Base-by-base conservation (phyloP, 2,329 filamentous ascomycete genomes). In the Malbranchea zuffiana region DNA sequence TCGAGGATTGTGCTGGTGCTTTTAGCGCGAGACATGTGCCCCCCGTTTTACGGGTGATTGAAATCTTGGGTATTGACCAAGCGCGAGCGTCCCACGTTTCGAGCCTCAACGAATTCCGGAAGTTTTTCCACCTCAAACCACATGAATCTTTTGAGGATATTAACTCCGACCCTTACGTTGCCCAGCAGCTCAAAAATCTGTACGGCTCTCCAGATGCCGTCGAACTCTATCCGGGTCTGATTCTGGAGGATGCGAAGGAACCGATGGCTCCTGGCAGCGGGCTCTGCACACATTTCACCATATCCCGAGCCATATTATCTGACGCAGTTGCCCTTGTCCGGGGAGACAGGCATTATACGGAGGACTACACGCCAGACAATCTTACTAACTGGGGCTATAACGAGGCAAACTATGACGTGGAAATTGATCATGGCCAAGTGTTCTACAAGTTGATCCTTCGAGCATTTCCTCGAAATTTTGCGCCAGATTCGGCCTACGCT, bases 1-100 rank as follows among this genome's bases (percentile, higher is more conserved):
- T 86, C 33, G 79, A 84, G 47, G 80, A 85, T 50, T 71, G 72
- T 11, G 80, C 80, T 0, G 75, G 76, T 4, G 69, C 74, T 0
- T 85, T 83, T 46, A 80, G 80, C 0, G 74, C 74, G 0, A 74
- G 74, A 6, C 80, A 82, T 42, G 78, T 88, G 0, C 84, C 84
- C 0, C 66, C 72, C 5, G 71, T 78, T 15, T 74, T 90, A 71
- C 74, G 76, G 44, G 72, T 77, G 1, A 71, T 90, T 15, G 83
- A 90, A 56, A 80, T 87, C 24, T 62, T 88, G 5, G 83, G 82
- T 19, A 88, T 90, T 37, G 66, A 82, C 24, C 81, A 86, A 44
- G 78, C 80, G 3, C 69, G 84, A 16, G 71, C 73, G 40, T 90
- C 84, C 83, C 41, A 42, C 24, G 25, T 45, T n/a, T 37, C 39